Conservation (phyloP, 2,329 filamentous ascomycete species). For the Penicillium sp. region DNA sequence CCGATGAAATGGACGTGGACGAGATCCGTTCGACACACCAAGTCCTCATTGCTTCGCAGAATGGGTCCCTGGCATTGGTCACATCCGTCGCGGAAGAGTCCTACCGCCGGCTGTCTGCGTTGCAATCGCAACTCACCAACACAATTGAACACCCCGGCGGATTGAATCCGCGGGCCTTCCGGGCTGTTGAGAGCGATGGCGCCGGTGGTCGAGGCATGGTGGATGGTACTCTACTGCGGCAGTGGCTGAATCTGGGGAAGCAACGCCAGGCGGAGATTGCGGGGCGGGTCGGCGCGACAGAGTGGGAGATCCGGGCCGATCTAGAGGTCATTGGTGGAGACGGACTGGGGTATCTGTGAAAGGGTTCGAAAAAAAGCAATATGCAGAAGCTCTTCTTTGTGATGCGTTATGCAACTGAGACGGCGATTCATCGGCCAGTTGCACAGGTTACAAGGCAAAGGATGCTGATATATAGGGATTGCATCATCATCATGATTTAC, state of each 20-base stretch:
- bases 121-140: constrained; percentile 78
- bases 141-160: constrained; percentile 77
- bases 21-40: constrained; percentile 45
- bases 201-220: constrained; percentile 67
- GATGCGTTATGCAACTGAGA: no score
- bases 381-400: no score
- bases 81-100: constrained; percentile 76
- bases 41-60: constrained; percentile 73
- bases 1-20: constrained; percentile 45
- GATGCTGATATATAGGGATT: no score
- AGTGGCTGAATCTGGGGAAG: constrained; percentile 77
- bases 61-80: constrained; percentile 76
- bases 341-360: constrained; percentile 57
- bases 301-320: constrained; percentile 71
- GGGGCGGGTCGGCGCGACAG: constrained; percentile 70
- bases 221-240: constrained; percentile 74
- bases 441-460: no score
- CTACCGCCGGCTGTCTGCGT: constrained; percentile 81
- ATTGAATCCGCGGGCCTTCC: constrained; percentile 81
- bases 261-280: constrained; percentile 74
- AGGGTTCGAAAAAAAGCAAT: neutral
- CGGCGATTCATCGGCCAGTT: no score
- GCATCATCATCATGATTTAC: neutral
- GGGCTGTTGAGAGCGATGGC: constrained; percentile 59
- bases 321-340: constrained; percentile 67